Evolutionary conservation across 495 filamentous ascomycete species (phyloP).

Genomic region (Neurospora discreta): DNA sequence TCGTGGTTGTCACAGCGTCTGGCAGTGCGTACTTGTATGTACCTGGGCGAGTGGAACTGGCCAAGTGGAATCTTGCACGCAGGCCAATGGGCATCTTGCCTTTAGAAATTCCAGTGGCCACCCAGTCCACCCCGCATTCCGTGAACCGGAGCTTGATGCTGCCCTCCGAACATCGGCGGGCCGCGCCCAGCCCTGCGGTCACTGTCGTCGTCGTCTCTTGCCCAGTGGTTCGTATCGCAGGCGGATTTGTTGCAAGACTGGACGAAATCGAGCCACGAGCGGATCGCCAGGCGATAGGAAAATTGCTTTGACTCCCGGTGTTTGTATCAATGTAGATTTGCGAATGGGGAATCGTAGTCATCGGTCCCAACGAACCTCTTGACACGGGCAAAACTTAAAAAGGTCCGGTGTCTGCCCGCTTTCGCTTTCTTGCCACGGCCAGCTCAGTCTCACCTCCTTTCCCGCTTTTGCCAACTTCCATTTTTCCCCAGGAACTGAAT

Average conservation of each 20-base stretch:
- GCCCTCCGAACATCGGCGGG: slow-evolving; percentile 22
- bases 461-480: background rate
- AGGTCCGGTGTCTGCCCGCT: background rate
- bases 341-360: background rate
- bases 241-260: background rate
- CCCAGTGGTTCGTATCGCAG: background rate
- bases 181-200: background rate
- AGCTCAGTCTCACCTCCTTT: background rate
- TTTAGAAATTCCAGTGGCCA: slow-evolving; percentile 24
- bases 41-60: background rate
- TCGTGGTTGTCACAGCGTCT: background rate
- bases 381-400: background rate
- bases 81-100: slow-evolving; percentile 14
- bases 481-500: background rate
- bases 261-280: background rate
- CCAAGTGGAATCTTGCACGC: background rate
- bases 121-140: slow-evolving; percentile 26
- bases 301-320: background rate
- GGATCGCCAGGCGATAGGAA: background rate
- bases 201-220: background rate
- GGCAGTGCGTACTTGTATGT: background rate
- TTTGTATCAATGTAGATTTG: background rate
- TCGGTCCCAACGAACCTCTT: background rate
- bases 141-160: slow-evolving; percentile 19
- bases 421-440: background rate